Percentiles rank a stretch among this genome's conserved stretches.
These are phyloP conservation scores for Exidia glandulosa DNA, from an alignment of 768 basidiomycete species.

Conservation along the genomic window DNA sequence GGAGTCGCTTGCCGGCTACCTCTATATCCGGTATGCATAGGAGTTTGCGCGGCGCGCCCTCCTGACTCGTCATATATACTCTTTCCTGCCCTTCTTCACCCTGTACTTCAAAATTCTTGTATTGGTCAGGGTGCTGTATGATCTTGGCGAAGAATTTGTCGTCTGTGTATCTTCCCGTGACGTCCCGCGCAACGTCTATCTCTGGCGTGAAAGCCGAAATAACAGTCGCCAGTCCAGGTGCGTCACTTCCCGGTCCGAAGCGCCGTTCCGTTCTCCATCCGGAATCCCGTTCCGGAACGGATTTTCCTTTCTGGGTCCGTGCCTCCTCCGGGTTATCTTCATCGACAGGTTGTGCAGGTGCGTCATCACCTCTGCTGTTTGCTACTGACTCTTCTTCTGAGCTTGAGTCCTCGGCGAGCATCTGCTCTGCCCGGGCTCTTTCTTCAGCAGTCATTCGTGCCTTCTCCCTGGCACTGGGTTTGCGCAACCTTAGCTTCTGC, in stretches of 20 bases:
- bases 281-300: no score
- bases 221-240: not conserved
- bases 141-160: conserved; percentile 2
- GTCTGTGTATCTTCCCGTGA: not conserved
- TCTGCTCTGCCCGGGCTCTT: not conserved
- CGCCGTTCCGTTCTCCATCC: no score
- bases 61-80: not conserved
- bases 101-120: conserved; percentile 3
- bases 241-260: no score
- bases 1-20: not conserved
- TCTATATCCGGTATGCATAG: conserved; percentile 7
- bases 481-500: not conserved
- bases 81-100: not conserved
- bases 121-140: not conserved
- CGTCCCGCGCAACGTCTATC: not conserved
- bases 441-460: not conserved
- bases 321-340: no score
- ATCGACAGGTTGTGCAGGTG: no score
- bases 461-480: not conserved
- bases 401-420: no score
- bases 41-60: not conserved
- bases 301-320: no score
- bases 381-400: no score
- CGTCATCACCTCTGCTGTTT: no score
- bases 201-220: not conserved